These are phyloP conservation scores for Hortiboletus campestris DNA, from an alignment of 768 basidiomycete species.

Conservation along the genomic window DNA sequence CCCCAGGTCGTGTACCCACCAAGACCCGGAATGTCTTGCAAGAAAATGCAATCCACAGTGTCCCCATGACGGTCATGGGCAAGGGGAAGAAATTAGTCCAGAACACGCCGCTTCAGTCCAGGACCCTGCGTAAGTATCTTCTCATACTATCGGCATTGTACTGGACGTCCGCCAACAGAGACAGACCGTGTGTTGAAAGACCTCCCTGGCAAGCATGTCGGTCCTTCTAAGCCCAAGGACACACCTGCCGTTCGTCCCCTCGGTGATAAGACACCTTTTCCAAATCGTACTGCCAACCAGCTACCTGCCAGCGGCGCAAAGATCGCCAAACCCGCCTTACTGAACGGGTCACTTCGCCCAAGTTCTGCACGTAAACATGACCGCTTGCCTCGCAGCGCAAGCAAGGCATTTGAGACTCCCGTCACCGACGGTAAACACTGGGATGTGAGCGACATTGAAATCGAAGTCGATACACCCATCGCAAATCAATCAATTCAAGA, in stretches of 20 bases:
- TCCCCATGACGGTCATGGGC: slow-evolving; percentile 41
- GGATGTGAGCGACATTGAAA: slow-evolving; percentile 66
- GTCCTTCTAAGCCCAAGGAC: slow-evolving; percentile 24
- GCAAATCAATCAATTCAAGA: slow-evolving; percentile 27
- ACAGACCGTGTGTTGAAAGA: slow-evolving; percentile 22
- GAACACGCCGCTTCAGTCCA: slow-evolving; percentile 35
- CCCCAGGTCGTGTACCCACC: slow-evolving; percentile 50
- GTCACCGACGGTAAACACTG: slow-evolving; percentile 64
- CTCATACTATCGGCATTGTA: too few relatives aligned
- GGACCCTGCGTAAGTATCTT: slow-evolving; percentile 27
- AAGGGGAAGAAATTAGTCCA: slow-evolving; percentile 43
- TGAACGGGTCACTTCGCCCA: slow-evolving; percentile 51
- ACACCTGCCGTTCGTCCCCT: slow-evolving; percentile 46
- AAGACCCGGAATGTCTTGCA: slow-evolving; percentile 39
- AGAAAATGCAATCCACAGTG: slow-evolving; percentile 48
- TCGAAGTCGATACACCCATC: slow-evolving; percentile 27
- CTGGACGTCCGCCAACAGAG: slow-evolving; percentile 11
- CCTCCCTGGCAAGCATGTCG: slow-evolving; percentile 26
- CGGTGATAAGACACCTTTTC: slow-evolving; percentile 74
- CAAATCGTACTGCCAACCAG: slow-evolving; percentile 48
- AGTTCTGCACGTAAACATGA: slow-evolving; percentile 68
- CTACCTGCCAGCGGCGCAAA: slow-evolving; percentile 37
- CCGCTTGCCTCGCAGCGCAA: slow-evolving; percentile 51
- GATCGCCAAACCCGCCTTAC: slow-evolving; percentile 37
- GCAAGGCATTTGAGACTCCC: slow-evolving; percentile 64